A percentile compares a stretch with the other conserved stretches of the same genome.
Evolutionary conservation across 2,329 filamentous ascomycete genomes (phyloP).

Genomic region (Penicillium sp.): DNA sequence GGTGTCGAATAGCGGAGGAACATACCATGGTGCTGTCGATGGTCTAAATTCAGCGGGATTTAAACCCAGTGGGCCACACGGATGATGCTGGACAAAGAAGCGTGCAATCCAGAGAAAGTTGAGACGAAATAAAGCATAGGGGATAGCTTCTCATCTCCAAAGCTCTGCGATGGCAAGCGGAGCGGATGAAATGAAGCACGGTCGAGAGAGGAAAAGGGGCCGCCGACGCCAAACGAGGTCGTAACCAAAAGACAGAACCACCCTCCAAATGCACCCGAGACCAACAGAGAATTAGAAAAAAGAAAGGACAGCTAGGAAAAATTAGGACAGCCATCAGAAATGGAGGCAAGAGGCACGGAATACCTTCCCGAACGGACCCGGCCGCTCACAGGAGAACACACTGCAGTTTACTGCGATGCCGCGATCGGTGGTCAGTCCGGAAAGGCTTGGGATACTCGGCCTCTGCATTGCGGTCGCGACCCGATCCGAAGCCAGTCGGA

Average conservation of each 20-base stretch:
- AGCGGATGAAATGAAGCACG: neutral
- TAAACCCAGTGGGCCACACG: neutral
- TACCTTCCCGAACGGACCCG: constrained; percentile 14
- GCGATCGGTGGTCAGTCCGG: constrained; percentile 34
- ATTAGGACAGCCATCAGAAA: constrained; percentile 4
- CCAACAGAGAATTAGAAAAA: constrained; percentile 10
- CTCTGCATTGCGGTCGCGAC: constrained; percentile 35
- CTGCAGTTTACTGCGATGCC: constrained; percentile 35
- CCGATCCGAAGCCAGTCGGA: constrained; percentile 31
- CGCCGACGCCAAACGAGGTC: constrained; percentile 23
- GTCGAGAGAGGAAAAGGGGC: constrained; percentile 5
- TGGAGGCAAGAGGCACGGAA: neutral
- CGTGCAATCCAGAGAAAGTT: neutral
- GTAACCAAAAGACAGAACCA: constrained; percentile 25
- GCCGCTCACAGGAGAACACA: constrained; percentile 37
- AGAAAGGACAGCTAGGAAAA: neutral
- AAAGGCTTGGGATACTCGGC: constrained; percentile 39
- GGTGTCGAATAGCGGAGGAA: neutral
- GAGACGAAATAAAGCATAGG: neutral
- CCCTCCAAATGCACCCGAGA: constrained; percentile 27
- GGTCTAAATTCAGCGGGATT: neutral
- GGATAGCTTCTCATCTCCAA: neutral
- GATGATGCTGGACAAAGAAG: neutral
- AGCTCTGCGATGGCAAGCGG: neutral
- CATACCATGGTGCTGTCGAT: neutral